Base-by-base conservation (phyloP, 176 grass and related monocot genomes). In the Ananas comosus region DNA sequence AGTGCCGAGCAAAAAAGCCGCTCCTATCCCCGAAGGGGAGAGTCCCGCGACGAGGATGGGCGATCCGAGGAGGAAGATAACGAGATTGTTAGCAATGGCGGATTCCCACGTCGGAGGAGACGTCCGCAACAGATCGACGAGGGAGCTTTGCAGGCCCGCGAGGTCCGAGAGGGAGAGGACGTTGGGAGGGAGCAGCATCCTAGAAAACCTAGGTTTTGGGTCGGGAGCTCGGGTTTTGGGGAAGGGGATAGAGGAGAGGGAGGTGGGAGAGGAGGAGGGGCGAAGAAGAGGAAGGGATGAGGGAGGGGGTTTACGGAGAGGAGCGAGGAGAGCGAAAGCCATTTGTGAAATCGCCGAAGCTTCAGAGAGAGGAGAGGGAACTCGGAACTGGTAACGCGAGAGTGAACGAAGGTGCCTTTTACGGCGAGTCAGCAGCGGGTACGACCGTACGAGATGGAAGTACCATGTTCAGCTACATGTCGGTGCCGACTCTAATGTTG, bases 101-200 rank as follows among this genome's bases (percentile, higher is more conserved):
- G 94, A 90, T 12, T 67, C 19, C 94, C 89, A 92, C 5, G 94
- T 92, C 12, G 87, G 86, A 10, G 86, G 94, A 11, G 80, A 76
- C 6, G 84, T 61, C 25, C 54, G 54, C 71, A 92, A 80, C 71
- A 91, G 69, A 51, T 81, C 77, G 52, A 79, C 24, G 53, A 92
- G 65, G 14, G 71, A 68, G 11, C 74, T 70, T 12, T 77, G 65
- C 19, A 90, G 51, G 28, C 0, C 66, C 14, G 79, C 79, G 11
- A 71, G 70, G 27, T 82, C 82, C 69, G 65, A 63, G 4, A 85
- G 69, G 10, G 73, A 70, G 76, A 73, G 70, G 68, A 68, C 59
- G 27, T 58, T 61, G 16, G 66, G 63, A 11, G 58, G 50, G 8
- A 66, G 23, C 17, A 64, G 14, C 25, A 21, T 52, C 71, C 76